Percentiles rank a stretch among this genome's conserved stretches.
phyloP scores from a whole-genome alignment of 768 basidiomycete species.

The Panus rudis region DNA sequence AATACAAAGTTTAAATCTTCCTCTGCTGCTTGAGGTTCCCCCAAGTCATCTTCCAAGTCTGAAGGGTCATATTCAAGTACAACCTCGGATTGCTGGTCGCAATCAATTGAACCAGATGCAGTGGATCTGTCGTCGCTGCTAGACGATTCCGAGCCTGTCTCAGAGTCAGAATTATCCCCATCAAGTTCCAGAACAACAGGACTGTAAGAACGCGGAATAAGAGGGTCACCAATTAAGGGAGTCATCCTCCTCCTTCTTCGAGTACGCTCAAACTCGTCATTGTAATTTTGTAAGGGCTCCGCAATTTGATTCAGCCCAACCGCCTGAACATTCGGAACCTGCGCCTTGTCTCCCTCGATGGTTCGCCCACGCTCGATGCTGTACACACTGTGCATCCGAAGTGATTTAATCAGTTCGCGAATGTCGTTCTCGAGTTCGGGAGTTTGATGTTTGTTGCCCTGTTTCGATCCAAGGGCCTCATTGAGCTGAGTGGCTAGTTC shows the following conservation, averaged over 20 bases:
- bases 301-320: slow-evolving; percentile 15
- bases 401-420: slow-evolving; percentile 15
- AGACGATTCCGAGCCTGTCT: no score
- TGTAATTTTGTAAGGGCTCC: slow-evolving; percentile 21
- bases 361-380: slow-evolving; percentile 11
- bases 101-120: no score
- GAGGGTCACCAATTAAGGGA: slow-evolving; percentile 4
- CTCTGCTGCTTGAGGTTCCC: no score
- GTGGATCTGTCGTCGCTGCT: no score
- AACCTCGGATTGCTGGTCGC: no score
- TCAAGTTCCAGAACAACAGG: no score
- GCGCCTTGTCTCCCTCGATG: slow-evolving; percentile 12
- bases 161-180: no score
- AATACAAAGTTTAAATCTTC: no score
- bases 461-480: slow-evolving; percentile 19
- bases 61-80: no score
- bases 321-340: slow-evolving; percentile 14
- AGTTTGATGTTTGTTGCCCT: slow-evolving; percentile 24
- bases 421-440: slow-evolving; percentile 27
- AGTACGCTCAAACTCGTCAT: slow-evolving; percentile 13
- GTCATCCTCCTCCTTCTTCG: slow-evolving; percentile 10
- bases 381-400: slow-evolving; percentile 19
- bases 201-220: no score
- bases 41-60: no score
- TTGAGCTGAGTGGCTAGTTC: slow-evolving; percentile 20